Conservation (phyloP, 495 filamentous ascomycete genomes). For the Saxophila tyrrhenica region DNA sequence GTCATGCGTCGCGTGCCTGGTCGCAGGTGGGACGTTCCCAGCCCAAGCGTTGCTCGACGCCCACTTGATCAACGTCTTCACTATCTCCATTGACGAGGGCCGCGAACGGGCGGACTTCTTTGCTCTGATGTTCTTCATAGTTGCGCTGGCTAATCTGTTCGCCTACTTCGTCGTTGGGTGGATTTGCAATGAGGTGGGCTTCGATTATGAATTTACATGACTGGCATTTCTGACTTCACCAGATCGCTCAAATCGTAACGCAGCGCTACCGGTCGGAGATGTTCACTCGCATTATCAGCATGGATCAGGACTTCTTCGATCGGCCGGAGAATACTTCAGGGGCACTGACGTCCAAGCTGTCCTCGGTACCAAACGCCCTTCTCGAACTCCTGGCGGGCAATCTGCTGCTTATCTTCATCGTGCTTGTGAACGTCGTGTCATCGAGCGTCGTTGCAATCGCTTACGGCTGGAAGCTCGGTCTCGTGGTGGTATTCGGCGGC, state of each 20-base stretch:
- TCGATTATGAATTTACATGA: too few species aligned
- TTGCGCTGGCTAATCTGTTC: constrained; percentile 36
- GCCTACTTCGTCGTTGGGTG: constrained; percentile 25
- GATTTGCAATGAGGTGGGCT: constrained; percentile 7
- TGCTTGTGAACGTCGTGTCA: constrained; percentile 24
- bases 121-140: constrained; percentile 29
- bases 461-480: constrained; percentile 27
- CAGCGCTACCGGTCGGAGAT: constrained; percentile 46
- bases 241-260: constrained; percentile 24
- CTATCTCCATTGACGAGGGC: neutral
- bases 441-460: constrained; percentile 23
- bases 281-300: constrained; percentile 43
- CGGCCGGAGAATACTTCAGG: constrained; percentile 49
- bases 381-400: constrained; percentile 27
- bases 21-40: constrained; percentile 24
- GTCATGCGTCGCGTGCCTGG: constrained; percentile 1
- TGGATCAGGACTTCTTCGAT: constrained; percentile 57
- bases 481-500: constrained; percentile 28
- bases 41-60: constrained; percentile 28
- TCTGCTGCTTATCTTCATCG: constrained; percentile 25
- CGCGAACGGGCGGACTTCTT: constrained; percentile 20
- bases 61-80: constrained; percentile 11
- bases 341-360: constrained; percentile 47
- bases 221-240: neutral
- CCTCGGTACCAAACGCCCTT: constrained; percentile 38